Base-by-base conservation (phyloP, 2,329 filamentous ascomycete species). In the Podosphaera aphanis region DNA sequence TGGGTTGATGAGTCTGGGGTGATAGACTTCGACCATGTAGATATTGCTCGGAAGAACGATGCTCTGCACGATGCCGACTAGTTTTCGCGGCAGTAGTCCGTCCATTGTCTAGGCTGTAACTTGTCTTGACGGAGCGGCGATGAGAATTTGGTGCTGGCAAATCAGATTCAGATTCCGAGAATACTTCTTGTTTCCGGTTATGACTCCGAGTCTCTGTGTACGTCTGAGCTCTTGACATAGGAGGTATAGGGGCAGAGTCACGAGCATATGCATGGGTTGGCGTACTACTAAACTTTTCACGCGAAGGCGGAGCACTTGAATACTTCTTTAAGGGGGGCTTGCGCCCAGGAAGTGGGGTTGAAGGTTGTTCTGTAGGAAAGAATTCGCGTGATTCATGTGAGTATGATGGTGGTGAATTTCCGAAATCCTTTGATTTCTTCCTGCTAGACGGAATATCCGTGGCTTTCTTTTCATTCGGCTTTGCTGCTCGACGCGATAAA, bases 241-340 rank as follows among this genome's bases (percentile, higher is more conserved):
- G 27, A 25, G 58, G 56, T n/a, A 52, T 31, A 1, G 51, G 23
- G 16, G 54, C 49, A n/a, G 51, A 49, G 35, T 53, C 47, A 27
- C 21, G 25, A 33, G 23, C 13, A 33, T 11, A n/a, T 15, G 49
- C 44, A 49, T 56, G 56, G 11, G 56, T 50, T n/a, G 55, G 50
- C 1, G 57, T 57, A 45, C 56, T 55, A 49, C 47, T 52, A 20
- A 54, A 53, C 43, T 53, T 51, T 36, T 54, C 50, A 41, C 56
- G 48, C 3, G 48, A 48, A 0, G 54, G 53, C 16, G 57, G 58
- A 3, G 55, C 56, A 11, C 57, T 59, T 15, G 45, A 42, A 35
- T 59, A 52, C 4, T 50, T 51, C 27, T 55, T 53, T 10, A 60
- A 49, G 10, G 51, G 38, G 11, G 57, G 58, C 36, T 53, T 55